Base-by-base conservation (phyloP, 2,329 filamentous ascomycete species). In the Phoma sp. region DNA sequence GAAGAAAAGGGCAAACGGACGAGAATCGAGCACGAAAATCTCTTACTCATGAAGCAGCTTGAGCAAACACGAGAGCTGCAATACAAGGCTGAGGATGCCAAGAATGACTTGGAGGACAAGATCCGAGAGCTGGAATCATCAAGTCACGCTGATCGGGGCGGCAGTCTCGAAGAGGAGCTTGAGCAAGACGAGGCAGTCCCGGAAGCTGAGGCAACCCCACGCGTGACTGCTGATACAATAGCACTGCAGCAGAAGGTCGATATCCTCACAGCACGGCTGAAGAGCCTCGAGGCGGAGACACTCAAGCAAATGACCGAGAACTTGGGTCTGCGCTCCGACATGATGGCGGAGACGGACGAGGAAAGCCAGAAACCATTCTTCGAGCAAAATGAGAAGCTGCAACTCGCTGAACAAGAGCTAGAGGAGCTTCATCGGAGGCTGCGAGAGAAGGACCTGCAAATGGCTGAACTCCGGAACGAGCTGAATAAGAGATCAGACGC, bases 1-100 rank as follows among this genome's bases (percentile, higher is more conserved):
- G 79, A 81, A 62, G 74, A 80, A 49, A 80, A 80, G 45, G 78
- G 78, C 13, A 78, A 76, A 40, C 71, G 78, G 14, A 78, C 77
- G 36, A 72, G 79, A 33, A 72, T 80, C 9, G 79, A 81, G 55
- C 76, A 80, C 52, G 79, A 82, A 36, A 77, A 79, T 27, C 68
- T 79, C 10, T 62, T 79, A 13, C 71, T 80, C 1, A 72, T 75
- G 55, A 78, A 80, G 54, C 78, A 80, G 58, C 69, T 78, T 7
- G 78, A 81, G 50, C 78, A 79, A 35, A 77, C 77, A 32, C 71
- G 75, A 22, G 79, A 81, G 50, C 65, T 80, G 25, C 78, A 80
- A 48, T 75, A 76, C 49, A 76, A 77, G 25, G 78, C 79, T 25
- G 78, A 81, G 45, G 78, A 81, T 41, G 75, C 73, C 2, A 77